These are phyloP conservation scores for Globisporangium carolinianum DNA, from an alignment of 352 stramenopile species.

Conservation along the genomic window DNA sequence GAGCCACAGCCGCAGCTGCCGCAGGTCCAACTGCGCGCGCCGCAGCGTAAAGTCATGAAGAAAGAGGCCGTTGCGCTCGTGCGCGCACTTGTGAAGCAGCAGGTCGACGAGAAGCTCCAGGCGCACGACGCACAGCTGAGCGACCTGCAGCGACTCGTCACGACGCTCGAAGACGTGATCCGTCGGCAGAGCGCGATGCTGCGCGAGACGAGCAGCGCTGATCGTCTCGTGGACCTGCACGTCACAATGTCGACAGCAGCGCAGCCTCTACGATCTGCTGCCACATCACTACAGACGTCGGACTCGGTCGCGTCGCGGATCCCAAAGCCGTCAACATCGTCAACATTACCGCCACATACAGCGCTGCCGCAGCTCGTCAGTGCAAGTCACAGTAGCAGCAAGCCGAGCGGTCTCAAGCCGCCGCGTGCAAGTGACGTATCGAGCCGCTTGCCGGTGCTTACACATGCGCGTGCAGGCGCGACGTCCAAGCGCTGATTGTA, in stretches of 20 bases:
- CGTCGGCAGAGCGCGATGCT: conserved; percentile 33
- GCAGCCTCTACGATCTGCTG: too few species aligned
- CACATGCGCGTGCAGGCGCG: not conserved
- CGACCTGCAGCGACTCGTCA: conserved; percentile 33
- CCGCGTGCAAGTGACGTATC: conserved; percentile 1
- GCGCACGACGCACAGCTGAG: conserved; percentile 33
- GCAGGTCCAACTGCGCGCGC: not conserved
- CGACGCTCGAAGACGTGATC: conserved; percentile 35
- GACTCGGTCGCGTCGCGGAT: not conserved
- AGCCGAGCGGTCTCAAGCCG: conserved; percentile 1
- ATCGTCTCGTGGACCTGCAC: not conserved
- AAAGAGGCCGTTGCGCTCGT: conserved; percentile 36
- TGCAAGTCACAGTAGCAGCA: not conserved
- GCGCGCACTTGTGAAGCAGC: conserved; percentile 30
- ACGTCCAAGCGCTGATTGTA: conserved; percentile 2
- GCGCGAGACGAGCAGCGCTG: not conserved
- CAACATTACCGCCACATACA: not conserved
- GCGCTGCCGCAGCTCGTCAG: not conserved
- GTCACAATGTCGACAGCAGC: not conserved
- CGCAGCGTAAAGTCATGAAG: conserved; percentile 34
- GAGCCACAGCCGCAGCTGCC: not conserved
- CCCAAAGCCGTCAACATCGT: not conserved
- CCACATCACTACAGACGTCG: not conserved
- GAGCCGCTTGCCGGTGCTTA: conserved; percentile 6
- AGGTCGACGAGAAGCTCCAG: conserved; percentile 27